phyloP scores from a whole-genome alignment of 164 flowering plant species.

The Vitis cinerea region DNA sequence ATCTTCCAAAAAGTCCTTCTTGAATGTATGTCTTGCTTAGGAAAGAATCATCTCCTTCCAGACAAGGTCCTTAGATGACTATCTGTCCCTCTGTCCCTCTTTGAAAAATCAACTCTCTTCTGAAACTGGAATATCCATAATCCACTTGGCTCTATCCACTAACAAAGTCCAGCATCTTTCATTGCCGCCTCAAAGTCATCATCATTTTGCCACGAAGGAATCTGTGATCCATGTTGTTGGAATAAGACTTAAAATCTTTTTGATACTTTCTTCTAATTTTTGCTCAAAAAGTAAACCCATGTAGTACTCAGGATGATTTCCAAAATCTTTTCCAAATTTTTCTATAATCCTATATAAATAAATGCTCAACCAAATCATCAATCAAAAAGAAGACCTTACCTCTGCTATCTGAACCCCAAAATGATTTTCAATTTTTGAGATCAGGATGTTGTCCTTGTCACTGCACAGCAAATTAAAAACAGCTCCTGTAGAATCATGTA shows the following conservation, averaged over 20 bases:
- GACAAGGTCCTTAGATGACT: no score
- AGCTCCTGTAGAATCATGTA: constrained; percentile 53
- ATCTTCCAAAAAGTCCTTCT: no score
- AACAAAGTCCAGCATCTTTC: constrained; percentile 29
- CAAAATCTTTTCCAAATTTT: no score
- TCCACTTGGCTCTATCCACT: not conserved
- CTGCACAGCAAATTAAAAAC: constrained; percentile 63
- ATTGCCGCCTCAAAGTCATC: constrained; percentile 32
- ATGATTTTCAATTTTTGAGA: constrained; percentile 68
- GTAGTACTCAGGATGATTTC: no score
- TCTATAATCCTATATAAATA: not conserved
- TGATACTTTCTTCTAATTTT: no score
- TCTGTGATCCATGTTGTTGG: constrained; percentile 7
- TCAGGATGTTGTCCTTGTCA: constrained; percentile 40
- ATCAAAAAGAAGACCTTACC: constrained; percentile 33
- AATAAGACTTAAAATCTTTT: no score
- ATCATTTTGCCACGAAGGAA: constrained; percentile 13
- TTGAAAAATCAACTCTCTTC: no score
- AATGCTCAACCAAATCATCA: not conserved
- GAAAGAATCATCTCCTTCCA: no score
- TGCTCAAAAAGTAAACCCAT: no score
- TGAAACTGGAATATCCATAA: no score
- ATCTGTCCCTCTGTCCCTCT: no score
- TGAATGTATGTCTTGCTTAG: no score
- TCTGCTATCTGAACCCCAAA: constrained; percentile 40